Conservation (phyloP, 129 eudicot genomes). For the Cynara cardunculus region DNA sequence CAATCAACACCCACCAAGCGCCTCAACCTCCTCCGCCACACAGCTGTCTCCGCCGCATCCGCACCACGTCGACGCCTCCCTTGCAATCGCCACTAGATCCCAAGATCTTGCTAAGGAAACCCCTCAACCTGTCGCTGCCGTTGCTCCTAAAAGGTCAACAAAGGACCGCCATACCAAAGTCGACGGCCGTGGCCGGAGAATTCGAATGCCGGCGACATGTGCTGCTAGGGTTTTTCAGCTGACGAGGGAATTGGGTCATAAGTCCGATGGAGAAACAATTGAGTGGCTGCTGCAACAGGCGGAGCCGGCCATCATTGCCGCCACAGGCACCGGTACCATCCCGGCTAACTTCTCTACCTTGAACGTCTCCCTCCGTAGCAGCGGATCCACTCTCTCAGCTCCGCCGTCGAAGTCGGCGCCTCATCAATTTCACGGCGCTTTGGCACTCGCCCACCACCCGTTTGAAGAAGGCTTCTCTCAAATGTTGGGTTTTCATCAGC, state of each 20-base stretch:
- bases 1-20: constrained; percentile 18
- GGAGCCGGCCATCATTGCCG: constrained; percentile 67
- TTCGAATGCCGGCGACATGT: constrained; percentile 88
- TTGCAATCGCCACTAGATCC: constrained; percentile 69
- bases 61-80: constrained; percentile 59
- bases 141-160: constrained; percentile 57
- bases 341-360: constrained; percentile 72
- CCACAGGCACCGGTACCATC: constrained; percentile 78
- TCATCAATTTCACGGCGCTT: constrained; percentile 61
- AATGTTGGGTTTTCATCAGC: constrained; percentile 70
- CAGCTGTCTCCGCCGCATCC: constrained; percentile 27
- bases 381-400: constrained; percentile 61
- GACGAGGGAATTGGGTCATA: constrained; percentile 67
- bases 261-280: constrained; percentile 74
- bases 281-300: constrained; percentile 84
- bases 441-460: constrained; percentile 57
- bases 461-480: constrained; percentile 66
- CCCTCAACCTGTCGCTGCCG: constrained; percentile 17
- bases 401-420: constrained; percentile 71
- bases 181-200: constrained; percentile 84
- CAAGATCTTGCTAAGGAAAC: constrained; percentile 38
- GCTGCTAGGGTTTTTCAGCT: constrained; percentile 80
- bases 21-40: constrained; percentile 22
- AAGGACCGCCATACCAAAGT: constrained; percentile 80
- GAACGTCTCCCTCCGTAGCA: constrained; percentile 62